Conservation (phyloP, 2,329 filamentous ascomycete genomes). For the Alternaria triticina region DNA sequence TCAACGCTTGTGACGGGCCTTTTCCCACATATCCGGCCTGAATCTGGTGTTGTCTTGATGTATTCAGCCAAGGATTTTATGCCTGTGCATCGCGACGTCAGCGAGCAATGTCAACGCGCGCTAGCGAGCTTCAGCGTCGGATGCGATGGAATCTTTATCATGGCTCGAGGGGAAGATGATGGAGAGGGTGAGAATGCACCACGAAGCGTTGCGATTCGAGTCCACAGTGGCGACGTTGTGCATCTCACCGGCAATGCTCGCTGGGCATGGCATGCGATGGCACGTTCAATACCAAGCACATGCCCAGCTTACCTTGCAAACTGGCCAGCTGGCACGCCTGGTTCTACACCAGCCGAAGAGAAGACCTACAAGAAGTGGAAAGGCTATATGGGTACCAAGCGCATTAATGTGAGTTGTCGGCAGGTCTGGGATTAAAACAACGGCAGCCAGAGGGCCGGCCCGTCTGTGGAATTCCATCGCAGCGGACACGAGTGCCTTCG, state of each 20-base stretch:
- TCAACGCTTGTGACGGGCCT: constrained; percentile 70
- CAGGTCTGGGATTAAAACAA: constrained; percentile 47
- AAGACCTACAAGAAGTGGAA: constrained; percentile 49
- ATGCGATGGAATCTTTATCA: constrained; percentile 89
- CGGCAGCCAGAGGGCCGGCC: constrained; percentile 9
- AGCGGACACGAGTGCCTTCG: constrained; percentile 2
- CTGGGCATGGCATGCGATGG: constrained; percentile 95
- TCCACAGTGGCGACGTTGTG: constrained; percentile 86
- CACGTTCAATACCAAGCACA: constrained; percentile 79
- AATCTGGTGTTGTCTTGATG: constrained; percentile 93
- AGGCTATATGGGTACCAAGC: constrained; percentile 49
- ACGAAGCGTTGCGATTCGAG: constrained; percentile 44
- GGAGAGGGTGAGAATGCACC: constrained; percentile 39
- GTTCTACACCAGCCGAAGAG: constrained; percentile 37
- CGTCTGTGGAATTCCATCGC: constrained; percentile 1
- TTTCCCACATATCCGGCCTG: constrained; percentile 80
- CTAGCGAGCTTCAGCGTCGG: constrained; percentile 89
- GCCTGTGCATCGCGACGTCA: constrained; percentile 92
- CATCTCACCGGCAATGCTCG: constrained; percentile 84
- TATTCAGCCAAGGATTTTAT: constrained; percentile 91
- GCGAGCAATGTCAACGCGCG: constrained; percentile 80
- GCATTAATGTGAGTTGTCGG: constrained; percentile 50
- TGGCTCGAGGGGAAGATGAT: constrained; percentile 55
- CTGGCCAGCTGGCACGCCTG: constrained; percentile 68
- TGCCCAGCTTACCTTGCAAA: constrained; percentile 76